Evolutionary conservation across 441 rosid genomes (phyloP).

Genomic region (Capsella rubella): DNA sequence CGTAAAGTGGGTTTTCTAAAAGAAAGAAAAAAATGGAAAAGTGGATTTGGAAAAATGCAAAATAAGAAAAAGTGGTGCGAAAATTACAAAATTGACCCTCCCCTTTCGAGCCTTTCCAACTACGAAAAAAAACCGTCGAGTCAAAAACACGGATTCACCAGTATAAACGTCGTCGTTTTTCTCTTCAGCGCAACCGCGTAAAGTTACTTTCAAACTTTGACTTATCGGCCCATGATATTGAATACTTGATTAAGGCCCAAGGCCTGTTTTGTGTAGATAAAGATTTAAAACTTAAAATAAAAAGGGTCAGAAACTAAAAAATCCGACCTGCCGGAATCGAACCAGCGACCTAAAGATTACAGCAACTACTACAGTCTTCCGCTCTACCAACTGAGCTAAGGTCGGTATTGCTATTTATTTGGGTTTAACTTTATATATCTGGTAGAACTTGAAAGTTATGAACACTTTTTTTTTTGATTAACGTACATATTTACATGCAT

Average conservation of each 20-base stretch:
- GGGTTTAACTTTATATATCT: background rate
- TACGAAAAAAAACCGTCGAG: slow-evolving; percentile 33
- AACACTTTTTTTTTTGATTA: background rate
- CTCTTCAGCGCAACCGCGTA: slow-evolving; percentile 16
- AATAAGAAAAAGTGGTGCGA: background rate
- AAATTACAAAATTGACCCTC: slow-evolving; percentile 25
- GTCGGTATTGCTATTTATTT: slow-evolving; percentile 39
- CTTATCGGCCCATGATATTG: slow-evolving; percentile 2
- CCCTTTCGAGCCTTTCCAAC: slow-evolving; percentile 5
- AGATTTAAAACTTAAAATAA: background rate
- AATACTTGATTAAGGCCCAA: slow-evolving; percentile 7
- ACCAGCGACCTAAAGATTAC: slow-evolving; percentile 49
- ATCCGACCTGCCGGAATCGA: slow-evolving; percentile 48
- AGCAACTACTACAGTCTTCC: slow-evolving; percentile 76
- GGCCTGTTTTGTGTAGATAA: background rate
- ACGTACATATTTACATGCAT: background rate
- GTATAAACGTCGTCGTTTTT: slow-evolving; percentile 1
- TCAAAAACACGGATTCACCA: slow-evolving; percentile 35
- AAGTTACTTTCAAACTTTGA: background rate
- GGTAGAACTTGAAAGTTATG: background rate
- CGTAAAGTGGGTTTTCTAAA: slow-evolving; percentile 29
- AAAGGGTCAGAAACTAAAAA: background rate
- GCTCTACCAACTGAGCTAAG: slow-evolving; percentile 96
- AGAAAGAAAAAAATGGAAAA: background rate
- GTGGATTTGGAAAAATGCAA: background rate